Percentiles rank a stretch among this genome's conserved stretches.
These are phyloP conservation scores for Breviolum minutum DNA, from an alignment of 73 alveolate genomes.

Conservation along the genomic window DNA sequence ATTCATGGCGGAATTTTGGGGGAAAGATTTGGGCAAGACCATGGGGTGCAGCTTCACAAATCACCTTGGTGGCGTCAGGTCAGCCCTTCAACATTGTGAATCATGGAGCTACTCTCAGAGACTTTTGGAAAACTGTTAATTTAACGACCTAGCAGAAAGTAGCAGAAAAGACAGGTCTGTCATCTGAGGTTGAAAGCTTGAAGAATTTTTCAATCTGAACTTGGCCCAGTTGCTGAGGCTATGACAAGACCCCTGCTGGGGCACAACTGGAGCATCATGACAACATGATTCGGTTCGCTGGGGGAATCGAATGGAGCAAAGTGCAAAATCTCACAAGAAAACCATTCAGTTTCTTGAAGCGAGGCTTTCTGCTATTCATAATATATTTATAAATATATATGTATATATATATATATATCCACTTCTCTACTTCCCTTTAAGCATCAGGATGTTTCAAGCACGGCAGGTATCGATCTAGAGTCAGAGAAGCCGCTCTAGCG, in stretches of 20 bases:
- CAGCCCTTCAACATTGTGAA: constrained; percentile 94
- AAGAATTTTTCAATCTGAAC: neutral
- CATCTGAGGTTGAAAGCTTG: neutral
- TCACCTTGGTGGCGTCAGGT: constrained; percentile 1
- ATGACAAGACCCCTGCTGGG: constrained; percentile 88
- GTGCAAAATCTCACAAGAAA: neutral
- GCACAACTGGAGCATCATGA: constrained; percentile 94
- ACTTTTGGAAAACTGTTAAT: neutral
- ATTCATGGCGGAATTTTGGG: neutral
- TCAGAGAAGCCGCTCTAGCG: constrained; percentile 85
- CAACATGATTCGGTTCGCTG: constrained; percentile 82
- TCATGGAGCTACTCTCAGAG: neutral
- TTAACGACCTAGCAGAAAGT: no score
- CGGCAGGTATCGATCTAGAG: constrained; percentile 81
- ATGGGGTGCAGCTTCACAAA: no score
- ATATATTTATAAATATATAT: no score
- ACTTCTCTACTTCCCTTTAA: neutral
- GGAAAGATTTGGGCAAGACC: neutral
- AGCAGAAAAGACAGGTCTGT: neutral
- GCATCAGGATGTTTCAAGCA: neutral
- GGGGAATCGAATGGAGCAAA: neutral
- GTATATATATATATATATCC: no score
- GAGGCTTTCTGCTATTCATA: neutral
- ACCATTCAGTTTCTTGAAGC: neutral
- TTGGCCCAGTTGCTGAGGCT: constrained; percentile 36